Evolutionary conservation across 805 yeast genomes (phyloP), one percentile per base, ranked within the genome.

Genomic region (Spathaspora passalidarum): DNA sequence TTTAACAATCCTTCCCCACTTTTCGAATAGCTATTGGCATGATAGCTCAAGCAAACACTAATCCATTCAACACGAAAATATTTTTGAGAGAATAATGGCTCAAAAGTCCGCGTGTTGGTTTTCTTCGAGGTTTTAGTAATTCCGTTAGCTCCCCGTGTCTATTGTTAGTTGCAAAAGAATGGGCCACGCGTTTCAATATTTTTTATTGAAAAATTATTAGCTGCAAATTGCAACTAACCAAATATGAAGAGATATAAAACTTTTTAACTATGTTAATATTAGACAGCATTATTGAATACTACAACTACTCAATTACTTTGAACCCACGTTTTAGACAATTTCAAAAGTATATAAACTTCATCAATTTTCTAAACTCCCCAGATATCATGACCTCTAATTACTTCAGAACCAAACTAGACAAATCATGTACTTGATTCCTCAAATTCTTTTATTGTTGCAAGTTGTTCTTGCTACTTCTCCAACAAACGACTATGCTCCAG

Each of bases 401-500:
- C 29, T 10, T 25, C 29, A 25, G 29, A 25, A 25, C 9, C 29
- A 25, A 25, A 25, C 9, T 7, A 4, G 14, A 29, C 34, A 29
- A 29, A 29, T 29, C 34, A 29, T 29, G 34, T 29, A 9, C 16
- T 29, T 29, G n/a, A 29, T 29, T 29, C 34, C 34, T 29, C 34
- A 29, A 29, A 29, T 29, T 7, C 34, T 29, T 29, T 29, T 29
- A 13, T 18, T 26, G 23, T 20, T 37, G 41, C 17, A n/a, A 22
- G 35, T 42, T 36, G 37, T 34, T 23, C 35, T 40, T 22, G 51
- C 71, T 1, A 78, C 78, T 80, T 76, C 82, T 3, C 84, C 84
- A 2, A 72, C 80, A 0, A 72, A 76, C 46, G 68, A 78, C 1
- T 84, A 84, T 52, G 84, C 84, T 1, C 90, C 90, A 1, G 84